Conservation (phyloP, 148 eudicot genomes). For the Mesembryanthemum crystallinum region DNA sequence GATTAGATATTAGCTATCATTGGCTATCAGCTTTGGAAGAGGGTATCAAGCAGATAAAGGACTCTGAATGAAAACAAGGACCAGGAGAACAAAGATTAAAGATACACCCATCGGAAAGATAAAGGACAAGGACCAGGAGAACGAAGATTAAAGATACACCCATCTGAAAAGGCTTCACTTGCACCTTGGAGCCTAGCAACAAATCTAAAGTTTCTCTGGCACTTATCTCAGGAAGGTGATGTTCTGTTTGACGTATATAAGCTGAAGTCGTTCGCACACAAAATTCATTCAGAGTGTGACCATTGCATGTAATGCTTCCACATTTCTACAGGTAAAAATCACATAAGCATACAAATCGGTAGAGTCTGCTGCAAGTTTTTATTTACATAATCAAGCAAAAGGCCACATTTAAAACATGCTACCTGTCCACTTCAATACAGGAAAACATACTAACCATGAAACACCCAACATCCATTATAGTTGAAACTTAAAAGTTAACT, state of each 20-base stretch:
- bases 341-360: conserved; percentile 1
- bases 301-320: conserved; percentile 77
- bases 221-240: conserved; percentile 83
- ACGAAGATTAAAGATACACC: conserved; percentile 3
- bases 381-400: conserved; percentile 1
- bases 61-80: not conserved
- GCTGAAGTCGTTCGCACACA: conserved; percentile 77
- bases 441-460: not conserved
- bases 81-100: not conserved
- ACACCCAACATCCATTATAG: not conserved
- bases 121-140: not conserved
- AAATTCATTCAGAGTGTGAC: conserved; percentile 63
- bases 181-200: conserved; percentile 92
- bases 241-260: conserved; percentile 81
- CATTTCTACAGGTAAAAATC: conserved; percentile 43
- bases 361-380: not conserved
- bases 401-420: not conserved
- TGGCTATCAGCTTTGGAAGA: not conserved
- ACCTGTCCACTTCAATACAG: not conserved
- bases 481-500: not conserved
- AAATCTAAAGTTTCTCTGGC: conserved; percentile 89
- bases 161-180: conserved; percentile 52
- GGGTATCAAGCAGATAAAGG: not conserved
- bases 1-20: too few relatives aligned
- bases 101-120: too few relatives aligned